Conservation (phyloP, 176 grass and related monocot species). For the Oryza officinalis region DNA sequence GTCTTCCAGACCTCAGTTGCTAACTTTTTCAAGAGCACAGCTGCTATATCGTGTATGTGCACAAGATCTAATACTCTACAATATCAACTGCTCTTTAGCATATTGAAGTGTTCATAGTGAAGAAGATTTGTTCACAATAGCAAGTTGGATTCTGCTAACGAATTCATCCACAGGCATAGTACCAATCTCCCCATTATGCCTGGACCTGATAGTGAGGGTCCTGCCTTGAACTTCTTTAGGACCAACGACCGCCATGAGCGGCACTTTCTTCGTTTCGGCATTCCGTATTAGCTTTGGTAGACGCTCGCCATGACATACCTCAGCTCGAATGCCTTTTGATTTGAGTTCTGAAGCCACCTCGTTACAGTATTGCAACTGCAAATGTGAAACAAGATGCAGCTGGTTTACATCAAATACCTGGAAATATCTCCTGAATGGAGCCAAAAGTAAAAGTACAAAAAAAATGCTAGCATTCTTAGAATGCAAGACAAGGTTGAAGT, state of each 20-base stretch:
- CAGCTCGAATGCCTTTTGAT: slow-evolving; percentile 68
- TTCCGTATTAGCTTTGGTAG: slow-evolving; percentile 58
- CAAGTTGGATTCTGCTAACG: slow-evolving; percentile 44
- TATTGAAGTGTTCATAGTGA: slow-evolving; percentile 23
- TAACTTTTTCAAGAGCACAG: background rate
- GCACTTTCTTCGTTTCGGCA: slow-evolving; percentile 84
- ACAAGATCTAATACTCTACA: slow-evolving; percentile 2
- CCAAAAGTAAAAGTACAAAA: background rate
- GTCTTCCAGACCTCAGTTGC: background rate
- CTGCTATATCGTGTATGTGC: background rate
- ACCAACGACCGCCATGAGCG: slow-evolving; percentile 79
- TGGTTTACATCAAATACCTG: background rate
- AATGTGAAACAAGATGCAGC: slow-evolving; percentile 27
- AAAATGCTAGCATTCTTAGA: background rate
- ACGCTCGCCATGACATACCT: slow-evolving; percentile 82
- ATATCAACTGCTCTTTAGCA: background rate
- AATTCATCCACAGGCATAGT: slow-evolving; percentile 71
- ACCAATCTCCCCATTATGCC: slow-evolving; percentile 76
- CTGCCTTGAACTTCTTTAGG: slow-evolving; percentile 77
- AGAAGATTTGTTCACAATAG: slow-evolving; percentile 48
- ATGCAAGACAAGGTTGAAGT: background rate
- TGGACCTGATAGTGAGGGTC: slow-evolving; percentile 76
- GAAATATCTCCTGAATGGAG: background rate
- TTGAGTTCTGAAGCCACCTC: slow-evolving; percentile 73
- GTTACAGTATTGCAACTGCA: slow-evolving; percentile 81